phyloP scores from a whole-genome alignment of 169 alveolate species.

The Fabrea salina region DNA sequence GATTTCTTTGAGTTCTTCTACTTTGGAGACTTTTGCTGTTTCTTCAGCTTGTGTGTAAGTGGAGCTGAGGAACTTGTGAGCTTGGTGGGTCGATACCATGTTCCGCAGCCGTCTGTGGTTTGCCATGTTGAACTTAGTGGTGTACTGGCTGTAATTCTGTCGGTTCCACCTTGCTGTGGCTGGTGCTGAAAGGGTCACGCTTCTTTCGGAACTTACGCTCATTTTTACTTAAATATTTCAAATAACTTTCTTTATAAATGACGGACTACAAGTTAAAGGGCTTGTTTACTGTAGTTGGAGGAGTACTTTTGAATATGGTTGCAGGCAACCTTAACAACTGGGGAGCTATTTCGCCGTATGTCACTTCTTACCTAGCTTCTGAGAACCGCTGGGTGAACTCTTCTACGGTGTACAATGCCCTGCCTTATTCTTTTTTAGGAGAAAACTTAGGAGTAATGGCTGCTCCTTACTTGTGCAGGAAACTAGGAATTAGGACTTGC shows the following conservation, averaged over 20 bases:
- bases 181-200: too few relatives aligned
- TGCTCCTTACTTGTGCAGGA: not conserved
- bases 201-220: too few relatives aligned
- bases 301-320: not conserved
- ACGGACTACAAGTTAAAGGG: not conserved
- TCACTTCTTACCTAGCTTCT: not conserved
- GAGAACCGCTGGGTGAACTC: not conserved
- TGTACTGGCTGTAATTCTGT: not conserved
- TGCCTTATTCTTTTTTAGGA: not conserved
- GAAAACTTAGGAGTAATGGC: not conserved
- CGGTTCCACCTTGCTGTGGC: constrained; percentile 25
- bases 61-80: not conserved
- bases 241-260: too few relatives aligned
- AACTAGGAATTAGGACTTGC: not conserved
- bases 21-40: constrained; percentile 5
- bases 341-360: not conserved
- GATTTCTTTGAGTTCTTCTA: constrained; percentile 11
- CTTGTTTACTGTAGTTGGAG: not conserved
- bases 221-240: too few relatives aligned
- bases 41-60: constrained; percentile 9
- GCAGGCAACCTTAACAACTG: not conserved
- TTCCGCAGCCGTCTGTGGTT: not conserved
- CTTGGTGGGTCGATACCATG: constrained; percentile 24
- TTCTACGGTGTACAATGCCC: not conserved
- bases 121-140: not conserved